These are phyloP conservation scores for Chloranthus sessilifolius DNA, from an alignment of 164 flowering plant genomes.

Conservation along the genomic window DNA sequence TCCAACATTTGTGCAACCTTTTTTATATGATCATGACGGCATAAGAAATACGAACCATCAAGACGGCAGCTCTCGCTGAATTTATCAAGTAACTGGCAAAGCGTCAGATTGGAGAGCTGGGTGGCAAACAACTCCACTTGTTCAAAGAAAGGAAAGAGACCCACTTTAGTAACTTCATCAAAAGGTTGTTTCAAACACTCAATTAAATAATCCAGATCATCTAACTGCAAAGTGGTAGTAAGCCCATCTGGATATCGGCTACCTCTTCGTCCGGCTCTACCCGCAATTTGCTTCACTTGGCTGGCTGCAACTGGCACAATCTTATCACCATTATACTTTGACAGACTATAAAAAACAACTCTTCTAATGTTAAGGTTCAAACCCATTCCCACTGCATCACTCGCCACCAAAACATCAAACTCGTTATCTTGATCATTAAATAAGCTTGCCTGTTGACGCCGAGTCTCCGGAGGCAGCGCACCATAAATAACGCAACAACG, in stretches of 20 bases:
- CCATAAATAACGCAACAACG: conserved; percentile 95
- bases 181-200: conserved; percentile 88
- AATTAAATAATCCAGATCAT: conserved; percentile 75
- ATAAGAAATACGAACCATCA: conserved; percentile 84
- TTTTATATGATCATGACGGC: conserved; percentile 64
- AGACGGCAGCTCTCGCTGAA: conserved; percentile 71
- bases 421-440: conserved; percentile 83
- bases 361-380: conserved; percentile 90
- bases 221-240: conserved; percentile 62
- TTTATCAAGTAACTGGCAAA: conserved; percentile 72
- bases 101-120: conserved; percentile 45
- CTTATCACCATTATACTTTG: conserved; percentile 90
- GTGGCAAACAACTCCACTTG: conserved; percentile 90
- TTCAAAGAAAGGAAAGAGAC: conserved; percentile 91
- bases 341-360: conserved; percentile 67
- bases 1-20: conserved; percentile 90
- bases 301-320: conserved; percentile 74
- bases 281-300: conserved; percentile 96
- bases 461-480: conserved; percentile 93
- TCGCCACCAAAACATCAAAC: conserved; percentile 85
- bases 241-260: conserved; percentile 90
- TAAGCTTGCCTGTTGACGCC: conserved; percentile 79
- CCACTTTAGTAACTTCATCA: conserved; percentile 63
- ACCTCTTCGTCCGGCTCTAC: conserved; percentile 97
- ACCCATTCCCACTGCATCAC: conserved; percentile 99